These are phyloP conservation scores for Termitomyces titanicus DNA, from an alignment of 768 basidiomycete species.

Conservation along the genomic window DNA sequence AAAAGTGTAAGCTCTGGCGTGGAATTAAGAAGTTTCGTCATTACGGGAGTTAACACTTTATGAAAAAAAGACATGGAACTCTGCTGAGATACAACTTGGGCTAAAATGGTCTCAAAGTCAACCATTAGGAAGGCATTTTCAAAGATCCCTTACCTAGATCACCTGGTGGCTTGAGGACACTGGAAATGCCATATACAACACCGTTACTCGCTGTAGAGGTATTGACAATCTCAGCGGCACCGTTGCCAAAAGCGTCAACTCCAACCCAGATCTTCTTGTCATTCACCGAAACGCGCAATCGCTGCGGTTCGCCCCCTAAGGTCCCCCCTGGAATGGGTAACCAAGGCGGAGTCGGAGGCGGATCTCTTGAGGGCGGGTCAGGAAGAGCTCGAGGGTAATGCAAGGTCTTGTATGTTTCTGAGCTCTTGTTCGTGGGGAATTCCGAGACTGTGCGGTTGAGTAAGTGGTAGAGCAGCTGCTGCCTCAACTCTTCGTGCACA, in stretches of 20 bases:
- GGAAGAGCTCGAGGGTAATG: conserved; percentile 62
- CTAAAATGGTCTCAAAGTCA: conserved; percentile 32
- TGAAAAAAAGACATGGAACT: conserved; percentile 69
- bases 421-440: conserved; percentile 36
- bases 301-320: conserved; percentile 79
- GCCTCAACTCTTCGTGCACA: conserved; percentile 76
- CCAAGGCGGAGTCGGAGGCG: conserved; percentile 81
- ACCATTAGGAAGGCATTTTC: background rate
- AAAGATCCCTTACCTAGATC: conserved; percentile 58
- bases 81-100: conserved; percentile 54
- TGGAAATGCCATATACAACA: conserved; percentile 67
- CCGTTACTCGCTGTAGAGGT: conserved; percentile 68
- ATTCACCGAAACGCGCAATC: conserved; percentile 58
- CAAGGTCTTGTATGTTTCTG: conserved; percentile 53
- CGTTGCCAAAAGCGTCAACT: conserved; percentile 76
- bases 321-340: conserved; percentile 80
- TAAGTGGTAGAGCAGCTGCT: conserved; percentile 92
- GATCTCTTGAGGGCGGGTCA: conserved; percentile 62
- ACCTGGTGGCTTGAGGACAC: conserved; percentile 71
- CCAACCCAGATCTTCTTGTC: conserved; percentile 55
- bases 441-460: conserved; percentile 72
- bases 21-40: conserved; percentile 53
- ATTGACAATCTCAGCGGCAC: conserved; percentile 65
- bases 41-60: conserved; percentile 63
- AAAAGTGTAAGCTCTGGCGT: conserved; percentile 83